phyloP scores from a whole-genome alignment of 352 stramenopile genomes.

The Pythium dissotocum region DNA sequence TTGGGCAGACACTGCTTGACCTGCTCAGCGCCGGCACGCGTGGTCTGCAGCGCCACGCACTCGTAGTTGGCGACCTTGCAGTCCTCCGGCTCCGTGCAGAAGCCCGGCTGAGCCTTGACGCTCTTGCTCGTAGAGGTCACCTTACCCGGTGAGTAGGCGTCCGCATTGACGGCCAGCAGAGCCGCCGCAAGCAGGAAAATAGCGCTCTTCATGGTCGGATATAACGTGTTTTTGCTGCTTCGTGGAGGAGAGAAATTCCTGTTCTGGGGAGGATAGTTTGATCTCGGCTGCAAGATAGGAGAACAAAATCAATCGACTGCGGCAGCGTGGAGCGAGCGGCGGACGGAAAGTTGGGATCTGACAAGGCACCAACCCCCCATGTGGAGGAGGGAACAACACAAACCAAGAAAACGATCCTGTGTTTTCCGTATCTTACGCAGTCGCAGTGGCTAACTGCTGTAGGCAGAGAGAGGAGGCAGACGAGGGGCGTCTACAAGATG shows the following conservation, averaged over 20 bases:
- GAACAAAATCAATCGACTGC: not conserved
- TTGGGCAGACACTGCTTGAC: slow-evolving; percentile 79
- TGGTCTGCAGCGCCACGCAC: slow-evolving; percentile 74
- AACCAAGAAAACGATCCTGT: slow-evolving; percentile 1
- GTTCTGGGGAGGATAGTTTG: not conserved
- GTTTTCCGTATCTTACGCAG: not conserved
- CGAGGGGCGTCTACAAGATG: not conserved
- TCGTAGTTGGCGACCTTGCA: slow-evolving; percentile 71
- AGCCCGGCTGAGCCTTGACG: slow-evolving; percentile 28
- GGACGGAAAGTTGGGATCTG: not conserved
- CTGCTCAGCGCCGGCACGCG: slow-evolving; percentile 47
- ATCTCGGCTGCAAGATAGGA: not conserved
- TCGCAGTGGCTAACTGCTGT: not conserved
- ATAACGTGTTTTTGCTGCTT: not conserved
- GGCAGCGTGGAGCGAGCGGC: not conserved
- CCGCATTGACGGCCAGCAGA: not conserved
- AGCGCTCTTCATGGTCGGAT: slow-evolving; percentile 5
- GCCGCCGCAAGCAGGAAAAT: slow-evolving; percentile 5
- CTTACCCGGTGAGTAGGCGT: slow-evolving; percentile 22
- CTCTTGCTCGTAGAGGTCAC: slow-evolving; percentile 12
- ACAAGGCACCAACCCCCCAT: not conserved
- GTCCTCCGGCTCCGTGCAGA: slow-evolving; percentile 28
- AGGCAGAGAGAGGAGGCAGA: not conserved
- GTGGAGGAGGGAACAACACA: not conserved
- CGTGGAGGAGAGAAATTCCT: not conserved